Conservation (phyloP, 305 asterid species). For the Fraxinus paxiana region DNA sequence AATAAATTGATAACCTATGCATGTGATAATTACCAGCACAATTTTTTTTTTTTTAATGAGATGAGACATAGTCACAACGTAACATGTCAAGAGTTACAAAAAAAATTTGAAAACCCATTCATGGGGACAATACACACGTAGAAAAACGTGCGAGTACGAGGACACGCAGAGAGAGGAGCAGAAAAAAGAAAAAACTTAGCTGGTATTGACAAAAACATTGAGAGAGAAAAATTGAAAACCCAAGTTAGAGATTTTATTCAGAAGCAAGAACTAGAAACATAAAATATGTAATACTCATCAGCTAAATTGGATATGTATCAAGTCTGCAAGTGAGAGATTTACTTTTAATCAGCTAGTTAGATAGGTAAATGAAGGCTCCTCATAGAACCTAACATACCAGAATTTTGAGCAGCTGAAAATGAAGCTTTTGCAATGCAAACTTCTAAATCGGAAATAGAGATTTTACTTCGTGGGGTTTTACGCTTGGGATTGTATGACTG, state of each 20-base stretch:
- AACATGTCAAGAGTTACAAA: not conserved
- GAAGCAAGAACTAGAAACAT: not conserved
- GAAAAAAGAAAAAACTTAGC: not conserved
- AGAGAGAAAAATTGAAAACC: not conserved
- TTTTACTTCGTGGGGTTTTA: slow-evolving; percentile 71
- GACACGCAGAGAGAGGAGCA: not conserved
- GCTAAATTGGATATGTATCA: not conserved
- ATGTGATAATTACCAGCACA: not conserved
- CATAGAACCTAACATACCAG: slow-evolving; percentile 45
- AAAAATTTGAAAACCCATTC: not conserved
- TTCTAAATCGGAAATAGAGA: slow-evolving; percentile 69
- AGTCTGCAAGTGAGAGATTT: not conserved
- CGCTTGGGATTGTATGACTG: slow-evolving; percentile 82
- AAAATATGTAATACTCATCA: not conserved
- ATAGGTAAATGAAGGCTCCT: not conserved
- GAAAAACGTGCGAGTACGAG: not conserved
- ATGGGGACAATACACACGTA: not conserved
- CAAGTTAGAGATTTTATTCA: not conserved
- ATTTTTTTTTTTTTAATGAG: not conserved
- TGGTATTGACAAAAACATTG: not conserved
- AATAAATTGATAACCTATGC: not conserved
- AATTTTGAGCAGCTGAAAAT: slow-evolving; percentile 64
- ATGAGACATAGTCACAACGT: not conserved
- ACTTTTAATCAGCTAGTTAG: not conserved
- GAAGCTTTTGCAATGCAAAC: slow-evolving; percentile 82